These are phyloP conservation scores for Candida parachauliodes DNA, from an alignment of 805 yeast species.

Conservation along the genomic window DNA sequence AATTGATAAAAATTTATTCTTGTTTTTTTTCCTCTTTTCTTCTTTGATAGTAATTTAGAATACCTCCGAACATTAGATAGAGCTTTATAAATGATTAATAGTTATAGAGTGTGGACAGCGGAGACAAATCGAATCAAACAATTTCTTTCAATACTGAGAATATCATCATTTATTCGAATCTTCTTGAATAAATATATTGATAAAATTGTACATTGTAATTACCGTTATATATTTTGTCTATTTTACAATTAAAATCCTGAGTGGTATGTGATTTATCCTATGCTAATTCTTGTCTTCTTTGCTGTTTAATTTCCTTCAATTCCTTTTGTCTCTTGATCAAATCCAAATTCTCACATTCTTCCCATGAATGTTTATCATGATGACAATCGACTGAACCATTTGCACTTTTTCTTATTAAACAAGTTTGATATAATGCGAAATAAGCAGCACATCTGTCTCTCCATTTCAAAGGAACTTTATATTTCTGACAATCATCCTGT, in stretches of 20 bases:
- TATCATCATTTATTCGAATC: background rate
- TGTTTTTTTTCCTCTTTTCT: background rate
- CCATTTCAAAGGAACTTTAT: constrained; percentile 73
- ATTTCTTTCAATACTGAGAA: background rate
- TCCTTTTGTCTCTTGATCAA: constrained; percentile 77
- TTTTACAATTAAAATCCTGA: constrained; percentile 5
- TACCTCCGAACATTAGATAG: constrained; percentile 37
- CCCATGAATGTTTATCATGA: constrained; percentile 79
- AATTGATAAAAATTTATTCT: no score
- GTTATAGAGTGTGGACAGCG: constrained; percentile 46
- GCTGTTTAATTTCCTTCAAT: constrained; percentile 46
- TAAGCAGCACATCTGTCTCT: constrained; percentile 78
- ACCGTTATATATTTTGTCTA: constrained; percentile 3
- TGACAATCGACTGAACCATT: constrained; percentile 52
- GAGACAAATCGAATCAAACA: constrained; percentile 29
- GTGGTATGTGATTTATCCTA: no score
- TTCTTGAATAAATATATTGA: no score
- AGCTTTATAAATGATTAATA: constrained; percentile 32
- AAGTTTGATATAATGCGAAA: constrained; percentile 42
- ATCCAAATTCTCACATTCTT: constrained; percentile 79
- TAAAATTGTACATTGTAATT: no score
- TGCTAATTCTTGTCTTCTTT: constrained; percentile 6
- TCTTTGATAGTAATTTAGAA: constrained; percentile 11
- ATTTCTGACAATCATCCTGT: constrained; percentile 78
- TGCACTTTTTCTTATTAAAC: constrained; percentile 42